phyloP scores from a whole-genome alignment of 208 protist genomes.

The Porcisia hertigi region DNA sequence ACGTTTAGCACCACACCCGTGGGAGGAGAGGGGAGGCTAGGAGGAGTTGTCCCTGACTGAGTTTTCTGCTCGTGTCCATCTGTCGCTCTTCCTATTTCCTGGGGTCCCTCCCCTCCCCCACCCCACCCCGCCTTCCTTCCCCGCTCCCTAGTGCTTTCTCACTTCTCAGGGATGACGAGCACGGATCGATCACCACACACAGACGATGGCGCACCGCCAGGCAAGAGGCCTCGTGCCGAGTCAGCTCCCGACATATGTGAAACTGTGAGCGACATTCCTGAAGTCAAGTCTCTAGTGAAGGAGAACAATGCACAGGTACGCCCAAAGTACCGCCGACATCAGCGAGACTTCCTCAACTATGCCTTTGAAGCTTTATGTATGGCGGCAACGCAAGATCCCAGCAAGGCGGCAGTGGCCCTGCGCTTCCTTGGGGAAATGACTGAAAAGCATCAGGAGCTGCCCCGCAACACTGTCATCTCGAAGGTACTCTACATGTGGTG shows the following conservation, averaged over 20 bases:
- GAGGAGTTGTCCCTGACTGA: neutral
- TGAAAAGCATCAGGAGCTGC: slow-evolving; percentile 45
- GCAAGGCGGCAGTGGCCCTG: slow-evolving; percentile 18
- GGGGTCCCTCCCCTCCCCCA: neutral
- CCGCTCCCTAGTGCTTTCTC: neutral
- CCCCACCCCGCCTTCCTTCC: too few species aligned
- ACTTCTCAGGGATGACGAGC: neutral
- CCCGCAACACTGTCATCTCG: slow-evolving; percentile 52
- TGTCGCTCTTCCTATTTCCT: neutral
- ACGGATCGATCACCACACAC: neutral
- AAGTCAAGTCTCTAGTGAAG: slow-evolving; percentile 48
- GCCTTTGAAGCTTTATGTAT: slow-evolving; percentile 49
- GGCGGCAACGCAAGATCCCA: slow-evolving; percentile 25
- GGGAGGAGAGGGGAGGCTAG: neutral
- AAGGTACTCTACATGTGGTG: slow-evolving; percentile 69
- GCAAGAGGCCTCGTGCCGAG: slow-evolving; percentile 25
- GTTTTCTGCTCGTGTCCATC: too few species aligned
- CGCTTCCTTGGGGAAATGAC: slow-evolving; percentile 55
- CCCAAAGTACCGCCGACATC: slow-evolving; percentile 43
- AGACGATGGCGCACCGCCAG: slow-evolving; percentile 5
- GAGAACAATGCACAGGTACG: slow-evolving; percentile 66
- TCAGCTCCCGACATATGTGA: slow-evolving; percentile 42
- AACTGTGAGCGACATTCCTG: slow-evolving; percentile 40
- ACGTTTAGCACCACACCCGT: too few species aligned
- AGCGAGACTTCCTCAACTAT: slow-evolving; percentile 70